Evolutionary conservation across 495 filamentous ascomycete species (phyloP).

Genomic region (Astrothelium subdiscretum): DNA sequence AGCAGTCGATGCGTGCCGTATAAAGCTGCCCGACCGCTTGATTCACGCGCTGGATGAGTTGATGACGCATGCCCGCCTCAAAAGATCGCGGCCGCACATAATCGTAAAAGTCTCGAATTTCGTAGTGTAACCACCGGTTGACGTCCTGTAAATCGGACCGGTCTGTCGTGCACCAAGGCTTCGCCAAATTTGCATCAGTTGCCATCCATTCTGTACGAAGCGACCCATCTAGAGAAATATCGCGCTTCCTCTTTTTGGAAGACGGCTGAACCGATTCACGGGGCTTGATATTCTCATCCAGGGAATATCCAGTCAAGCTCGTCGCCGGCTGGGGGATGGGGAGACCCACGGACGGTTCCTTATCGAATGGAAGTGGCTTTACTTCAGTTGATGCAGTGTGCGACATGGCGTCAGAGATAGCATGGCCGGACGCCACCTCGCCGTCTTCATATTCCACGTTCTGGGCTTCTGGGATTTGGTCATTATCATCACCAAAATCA

Average conservation of each 20-base stretch:
- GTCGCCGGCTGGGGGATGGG: not conserved
- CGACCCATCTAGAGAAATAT: conserved; percentile 16
- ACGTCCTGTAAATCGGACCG: conserved; percentile 37
- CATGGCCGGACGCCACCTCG: conserved; percentile 8
- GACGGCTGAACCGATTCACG: not conserved
- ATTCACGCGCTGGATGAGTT: conserved; percentile 56
- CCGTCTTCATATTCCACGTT: conserved; percentile 4
- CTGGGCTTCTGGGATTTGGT: not conserved
- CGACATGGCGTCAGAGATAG: no score
- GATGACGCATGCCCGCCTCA: conserved; percentile 60
- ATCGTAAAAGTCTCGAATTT: conserved; percentile 77
- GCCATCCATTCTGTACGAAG: conserved; percentile 41
- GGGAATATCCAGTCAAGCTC: not conserved
- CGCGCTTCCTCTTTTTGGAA: conserved; percentile 52
- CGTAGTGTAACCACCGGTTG: conserved; percentile 60
- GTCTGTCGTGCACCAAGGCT: conserved; percentile 49
- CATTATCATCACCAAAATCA: conserved; percentile 44
- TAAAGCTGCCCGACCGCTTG: conserved; percentile 39
- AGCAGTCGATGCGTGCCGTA: conserved; percentile 50
- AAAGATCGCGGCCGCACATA: conserved; percentile 66
- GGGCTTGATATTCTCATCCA: not conserved
- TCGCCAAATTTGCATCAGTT: conserved; percentile 31
- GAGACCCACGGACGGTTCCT: not conserved
- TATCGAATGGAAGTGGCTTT: not conserved
- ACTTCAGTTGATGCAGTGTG: not conserved